Base-by-base conservation (phyloP, 1,284 basidiomycete genomes). In the Cerrena zonata region DNA sequence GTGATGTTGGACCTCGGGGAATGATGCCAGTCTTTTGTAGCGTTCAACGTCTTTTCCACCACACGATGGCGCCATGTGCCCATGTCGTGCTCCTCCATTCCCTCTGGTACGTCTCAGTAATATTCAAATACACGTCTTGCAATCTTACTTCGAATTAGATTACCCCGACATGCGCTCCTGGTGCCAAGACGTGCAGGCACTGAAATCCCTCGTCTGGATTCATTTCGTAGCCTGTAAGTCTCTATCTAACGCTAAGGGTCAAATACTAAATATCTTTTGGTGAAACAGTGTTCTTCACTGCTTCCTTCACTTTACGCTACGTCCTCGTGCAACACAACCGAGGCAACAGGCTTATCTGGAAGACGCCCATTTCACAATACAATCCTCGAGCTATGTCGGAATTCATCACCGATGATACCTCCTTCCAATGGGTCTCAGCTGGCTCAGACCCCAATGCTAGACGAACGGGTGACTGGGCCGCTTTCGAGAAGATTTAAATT, bases 41-140 rank as follows among this genome's bases (percentile, higher is more conserved):
- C 72, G 1, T 78, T 79, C 70, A 82, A 79, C 56, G 71, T 74
- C 5, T 83, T 83, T 62, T 82, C 80, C 0, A 81, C 77, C 11
- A 71, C 74, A 15, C 74, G 79, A 36, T 83, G 79, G 79, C 57
- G 61, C 30, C 58, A 69, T 42, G 66, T 79, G 27, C 76, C 78
- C 4, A 62, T 77, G 51, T 58, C 69, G 24, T 82, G 80, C 63
- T 61, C 64, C 43, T 55, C 63, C 34, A 80, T 82, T 44, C 78
- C 79, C 26, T 56, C 51, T 48, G 73, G 78, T 77, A 39, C 19
- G 68, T 57, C 30, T 4, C 13, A 26, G 38, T 40, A 15, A 40
- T 27, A 2, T 45, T 1, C 21, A 41, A 21, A 4, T 19, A 24
- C 10, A 25, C 22, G 18, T 42, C n/a, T 26, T 41, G 12, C 42